Base-by-base conservation (phyloP, 2,329 filamentous ascomycete genomes). In the Colletotrichum liaoningense region DNA sequence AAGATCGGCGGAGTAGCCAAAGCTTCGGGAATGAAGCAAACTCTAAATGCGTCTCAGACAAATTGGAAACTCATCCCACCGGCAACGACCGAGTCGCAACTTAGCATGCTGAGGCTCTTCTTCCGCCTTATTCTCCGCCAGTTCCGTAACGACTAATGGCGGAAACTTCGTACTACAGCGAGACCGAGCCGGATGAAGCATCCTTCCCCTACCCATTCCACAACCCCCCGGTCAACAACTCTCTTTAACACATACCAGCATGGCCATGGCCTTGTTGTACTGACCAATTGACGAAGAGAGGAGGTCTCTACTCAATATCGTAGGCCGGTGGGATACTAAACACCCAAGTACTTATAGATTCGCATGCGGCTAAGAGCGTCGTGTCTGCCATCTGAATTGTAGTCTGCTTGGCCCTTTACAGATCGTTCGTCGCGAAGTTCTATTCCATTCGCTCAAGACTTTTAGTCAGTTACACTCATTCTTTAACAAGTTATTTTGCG, bases 31-130 rank as follows among this genome's bases (percentile, higher is more conserved):
- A 54, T 28, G 56, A 52, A 8, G 8, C 24, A 72, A 67, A 63
- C 64, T 68, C 19, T 30, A 52, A 57, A 24, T 7, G 14, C 26
- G 57, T 72, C 54, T 63, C 57, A 63, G 49, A 63, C 57, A 72
- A 14, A 57, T 67, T 38, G 11, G 26, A 67, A 62, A 26, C 58
- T 26, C 11, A 56, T 35, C 35, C 69, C 57, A 16, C 26, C 24
- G 35, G 26, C 12, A 19, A 24, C 24, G 24, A 11, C 16, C 33
- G 22, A 33, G 8, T 24, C 5, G 9, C 19, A 49, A 16, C 14
- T 19, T 4, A 19, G 12, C 19, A 6, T 1, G 38, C 5, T 11
- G 12, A 28, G 7, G 9, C 33, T 14, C 16, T 8, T 28, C 28
- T 5, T 26, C 33, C 8, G 1, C 9, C 16, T 42, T 42, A 42